A percentile compares a stretch with the other conserved stretches of the same genome.
Evolutionary conservation across 1,284 basidiomycete genomes (phyloP).

Genomic region (Trametes hirsuta): DNA sequence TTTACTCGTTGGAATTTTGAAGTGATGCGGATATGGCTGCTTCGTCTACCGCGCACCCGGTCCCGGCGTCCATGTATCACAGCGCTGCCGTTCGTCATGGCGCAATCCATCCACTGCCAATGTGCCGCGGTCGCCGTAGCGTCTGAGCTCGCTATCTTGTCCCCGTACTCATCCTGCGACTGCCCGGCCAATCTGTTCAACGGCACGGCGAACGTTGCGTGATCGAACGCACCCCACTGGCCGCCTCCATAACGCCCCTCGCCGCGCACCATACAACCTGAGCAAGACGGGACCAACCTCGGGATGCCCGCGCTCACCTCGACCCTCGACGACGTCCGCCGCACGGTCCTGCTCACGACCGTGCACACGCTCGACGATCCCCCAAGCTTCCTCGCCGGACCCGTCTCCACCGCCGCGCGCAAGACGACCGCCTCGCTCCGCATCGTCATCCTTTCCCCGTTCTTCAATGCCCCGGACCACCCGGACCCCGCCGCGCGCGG

Average conservation of each 20-base stretch:
- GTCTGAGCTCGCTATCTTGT: neutral
- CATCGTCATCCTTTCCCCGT: slow-evolving; percentile 63
- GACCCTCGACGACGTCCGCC: slow-evolving; percentile 26
- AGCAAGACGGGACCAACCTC: too few species aligned
- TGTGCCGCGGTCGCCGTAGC: neutral
- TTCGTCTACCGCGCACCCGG: neutral
- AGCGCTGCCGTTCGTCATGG: slow-evolving; percentile 7
- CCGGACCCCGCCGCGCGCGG: slow-evolving; percentile 26
- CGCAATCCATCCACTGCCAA: slow-evolving; percentile 6
- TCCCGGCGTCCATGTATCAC: slow-evolving; percentile 2
- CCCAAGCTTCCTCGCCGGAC: slow-evolving; percentile 56
- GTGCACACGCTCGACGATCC: slow-evolving; percentile 47
- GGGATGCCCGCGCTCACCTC: slow-evolving; percentile 17
- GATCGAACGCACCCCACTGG: neutral
- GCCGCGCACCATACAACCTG: too few species aligned
- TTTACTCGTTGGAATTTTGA: neutral
- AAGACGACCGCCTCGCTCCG: slow-evolving; percentile 53
- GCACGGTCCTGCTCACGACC: slow-evolving; percentile 55
- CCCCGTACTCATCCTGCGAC: neutral
- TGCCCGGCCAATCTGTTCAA: neutral
- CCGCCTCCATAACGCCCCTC: too few species aligned
- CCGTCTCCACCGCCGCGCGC: slow-evolving; percentile 52
- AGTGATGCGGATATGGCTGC: too few species aligned
- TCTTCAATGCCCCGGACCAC: slow-evolving; percentile 41
- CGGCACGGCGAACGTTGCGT: neutral